These are phyloP conservation scores for Allodekkera sacchari DNA, from an alignment of 805 yeast genomes.

Conservation along the genomic window DNA sequence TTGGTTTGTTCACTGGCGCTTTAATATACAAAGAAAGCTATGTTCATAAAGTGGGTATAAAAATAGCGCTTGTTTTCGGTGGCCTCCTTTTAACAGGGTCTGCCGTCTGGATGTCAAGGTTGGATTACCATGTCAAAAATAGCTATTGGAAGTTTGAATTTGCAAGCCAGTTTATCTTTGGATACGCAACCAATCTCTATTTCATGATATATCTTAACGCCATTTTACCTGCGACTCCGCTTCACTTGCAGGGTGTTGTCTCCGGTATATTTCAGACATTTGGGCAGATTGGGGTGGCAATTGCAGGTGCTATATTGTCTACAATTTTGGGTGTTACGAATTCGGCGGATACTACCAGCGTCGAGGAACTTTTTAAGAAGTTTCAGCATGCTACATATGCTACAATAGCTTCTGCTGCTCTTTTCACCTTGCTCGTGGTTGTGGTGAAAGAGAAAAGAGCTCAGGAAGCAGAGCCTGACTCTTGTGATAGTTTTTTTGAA, in stretches of 20 bases:
- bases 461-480: no score
- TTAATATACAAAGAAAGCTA: slow-evolving; percentile 10
- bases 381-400: no score
- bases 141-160: slow-evolving; percentile 20
- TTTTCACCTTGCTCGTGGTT: no score
- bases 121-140: slow-evolving; percentile 8
- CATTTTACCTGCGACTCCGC: slow-evolving; percentile 16
- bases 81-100: slow-evolving; percentile 7
- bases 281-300: slow-evolving; percentile 9
- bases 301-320: slow-evolving; percentile 12
- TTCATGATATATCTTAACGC: slow-evolving; percentile 27
- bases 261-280: slow-evolving; percentile 11
- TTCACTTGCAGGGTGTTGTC: slow-evolving; percentile 14
- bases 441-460: no score
- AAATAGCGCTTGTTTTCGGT: slow-evolving; percentile 9
- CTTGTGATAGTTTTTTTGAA: no score
- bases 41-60: slow-evolving; percentile 15
- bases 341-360: no score
- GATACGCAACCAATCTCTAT: slow-evolving; percentile 20
- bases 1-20: slow-evolving; percentile 24
- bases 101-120: slow-evolving; percentile 14
- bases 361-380: no score
- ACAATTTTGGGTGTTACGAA: slow-evolving; percentile 10
- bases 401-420: no score
- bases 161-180: slow-evolving; percentile 16